Evolutionary conservation across 257 asterid genomes (phyloP).

Genomic region (Fraxinus excelsior): DNA sequence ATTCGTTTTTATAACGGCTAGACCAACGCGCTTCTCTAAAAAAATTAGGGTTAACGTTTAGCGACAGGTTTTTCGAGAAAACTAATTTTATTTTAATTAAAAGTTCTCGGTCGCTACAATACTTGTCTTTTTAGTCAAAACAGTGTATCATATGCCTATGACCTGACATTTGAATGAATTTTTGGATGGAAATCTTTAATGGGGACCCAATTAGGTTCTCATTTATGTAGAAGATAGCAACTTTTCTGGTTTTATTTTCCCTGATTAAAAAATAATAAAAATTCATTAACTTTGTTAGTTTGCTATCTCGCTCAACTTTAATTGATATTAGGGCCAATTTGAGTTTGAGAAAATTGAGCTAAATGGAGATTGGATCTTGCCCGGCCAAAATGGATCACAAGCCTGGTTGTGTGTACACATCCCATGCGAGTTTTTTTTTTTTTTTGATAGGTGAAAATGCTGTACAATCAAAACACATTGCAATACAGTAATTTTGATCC

Average conservation of each 20-base stretch:
- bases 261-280: not conserved
- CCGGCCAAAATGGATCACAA: not conserved
- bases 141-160: not conserved
- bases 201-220: not conserved
- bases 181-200: not conserved
- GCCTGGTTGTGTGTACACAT: not conserved
- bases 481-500: not conserved
- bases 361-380: not conserved
- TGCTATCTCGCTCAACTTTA: not conserved
- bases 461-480: not conserved
- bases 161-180: not conserved
- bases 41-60: too few relatives aligned
- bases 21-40: too few relatives aligned
- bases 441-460: too few relatives aligned
- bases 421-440: not conserved
- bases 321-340: not conserved
- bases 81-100: too few relatives aligned
- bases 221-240: not conserved
- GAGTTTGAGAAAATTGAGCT: not conserved
- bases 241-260: not conserved
- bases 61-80: too few relatives aligned
- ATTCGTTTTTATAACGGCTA: too few relatives aligned
- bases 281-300: not conserved
- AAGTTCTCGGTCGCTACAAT: too few relatives aligned
- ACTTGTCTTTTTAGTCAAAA: not conserved